Conservation (phyloP, 2,329 filamentous ascomycete genomes). For the Pseudocercospora fuligena region DNA sequence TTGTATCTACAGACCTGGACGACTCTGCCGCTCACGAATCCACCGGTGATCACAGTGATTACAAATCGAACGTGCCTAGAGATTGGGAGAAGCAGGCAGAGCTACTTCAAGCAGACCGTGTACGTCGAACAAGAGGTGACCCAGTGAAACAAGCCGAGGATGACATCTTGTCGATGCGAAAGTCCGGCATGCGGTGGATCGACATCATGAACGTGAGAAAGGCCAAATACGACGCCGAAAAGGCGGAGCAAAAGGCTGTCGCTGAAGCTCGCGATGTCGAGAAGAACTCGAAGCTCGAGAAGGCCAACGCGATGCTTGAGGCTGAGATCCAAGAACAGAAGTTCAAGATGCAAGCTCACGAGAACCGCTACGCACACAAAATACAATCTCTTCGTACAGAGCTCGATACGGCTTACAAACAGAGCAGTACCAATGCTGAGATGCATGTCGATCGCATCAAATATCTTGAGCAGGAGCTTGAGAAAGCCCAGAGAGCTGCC, state of each 20-base stretch:
- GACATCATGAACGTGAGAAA: slow-evolving; percentile 35
- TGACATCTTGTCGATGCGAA: slow-evolving; percentile 13
- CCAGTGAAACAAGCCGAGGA: slow-evolving; percentile 6
- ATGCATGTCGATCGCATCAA: slow-evolving; percentile 35
- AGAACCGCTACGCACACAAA: slow-evolving; percentile 34
- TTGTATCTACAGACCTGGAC: slow-evolving; percentile 31
- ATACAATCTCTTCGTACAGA: slow-evolving; percentile 32
- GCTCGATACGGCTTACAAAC: slow-evolving; percentile 37
- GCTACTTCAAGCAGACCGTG: slow-evolving; percentile 36
- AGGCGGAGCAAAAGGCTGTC: slow-evolving; percentile 22
- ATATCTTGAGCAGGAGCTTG: slow-evolving; percentile 30
- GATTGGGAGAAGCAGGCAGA: slow-evolving; percentile 36
- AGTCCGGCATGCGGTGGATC: slow-evolving; percentile 30
- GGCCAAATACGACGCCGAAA: slow-evolving; percentile 25
- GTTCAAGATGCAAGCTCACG: slow-evolving; percentile 31
- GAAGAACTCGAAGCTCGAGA: slow-evolving; percentile 29
- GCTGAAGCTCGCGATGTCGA: slow-evolving; percentile 25
- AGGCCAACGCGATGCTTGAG: slow-evolving; percentile 33
- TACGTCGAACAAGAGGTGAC: slow-evolving; percentile 30
- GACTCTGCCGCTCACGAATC: slow-evolving; percentile 41
- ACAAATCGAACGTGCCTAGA: slow-evolving; percentile 30
- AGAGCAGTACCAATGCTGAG: slow-evolving; percentile 35
- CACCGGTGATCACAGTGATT: slow-evolving; percentile 32
- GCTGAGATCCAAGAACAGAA: slow-evolving; percentile 39
- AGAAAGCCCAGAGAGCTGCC: slow-evolving; percentile 25